phyloP scores from a whole-genome alignment of 129 eudicot species.

The Lactuca saligna region DNA sequence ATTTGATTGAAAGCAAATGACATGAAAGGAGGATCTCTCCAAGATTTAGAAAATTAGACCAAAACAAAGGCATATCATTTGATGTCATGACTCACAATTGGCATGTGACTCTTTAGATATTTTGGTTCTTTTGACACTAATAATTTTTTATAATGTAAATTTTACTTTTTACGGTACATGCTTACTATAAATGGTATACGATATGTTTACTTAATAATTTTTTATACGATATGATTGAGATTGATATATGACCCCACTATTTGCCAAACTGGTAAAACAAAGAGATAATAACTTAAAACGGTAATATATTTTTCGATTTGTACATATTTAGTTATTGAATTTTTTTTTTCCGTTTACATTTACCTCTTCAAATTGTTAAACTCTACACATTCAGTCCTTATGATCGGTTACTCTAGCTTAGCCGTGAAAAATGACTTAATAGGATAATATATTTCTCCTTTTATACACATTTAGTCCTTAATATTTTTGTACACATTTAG shows the following conservation, averaged over 20 bases:
- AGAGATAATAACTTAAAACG: too few relatives aligned
- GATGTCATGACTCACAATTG: slow-evolving; percentile 18
- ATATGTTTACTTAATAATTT: too few relatives aligned
- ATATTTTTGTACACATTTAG: too few relatives aligned
- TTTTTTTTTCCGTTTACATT: too few relatives aligned
- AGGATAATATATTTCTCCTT: too few relatives aligned
- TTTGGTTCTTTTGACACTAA: slow-evolving; percentile 13
- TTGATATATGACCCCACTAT: neutral
- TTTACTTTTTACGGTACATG: neutral
- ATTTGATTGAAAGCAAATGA: slow-evolving; percentile 23
- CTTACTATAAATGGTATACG: slow-evolving; percentile 21
- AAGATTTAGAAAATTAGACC: slow-evolving; percentile 23
- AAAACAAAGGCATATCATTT: slow-evolving; percentile 8
- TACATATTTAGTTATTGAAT: too few relatives aligned
- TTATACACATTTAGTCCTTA: too few relatives aligned
- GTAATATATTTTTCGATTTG: too few relatives aligned
- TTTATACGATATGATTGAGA: slow-evolving; percentile 20
- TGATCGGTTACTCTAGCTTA: too few relatives aligned
- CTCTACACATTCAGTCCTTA: too few relatives aligned
- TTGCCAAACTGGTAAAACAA: neutral
- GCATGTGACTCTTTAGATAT: slow-evolving; percentile 24
- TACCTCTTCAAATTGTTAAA: too few relatives aligned
- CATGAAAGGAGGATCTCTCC: slow-evolving; percentile 34
- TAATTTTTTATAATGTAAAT: slow-evolving; percentile 12
- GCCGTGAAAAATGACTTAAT: too few relatives aligned